Percentiles rank a stretch among this genome's conserved stretches.
Evolutionary conservation across 768 basidiomycete species (phyloP).

Genomic region (Clavaria fumosa): DNA sequence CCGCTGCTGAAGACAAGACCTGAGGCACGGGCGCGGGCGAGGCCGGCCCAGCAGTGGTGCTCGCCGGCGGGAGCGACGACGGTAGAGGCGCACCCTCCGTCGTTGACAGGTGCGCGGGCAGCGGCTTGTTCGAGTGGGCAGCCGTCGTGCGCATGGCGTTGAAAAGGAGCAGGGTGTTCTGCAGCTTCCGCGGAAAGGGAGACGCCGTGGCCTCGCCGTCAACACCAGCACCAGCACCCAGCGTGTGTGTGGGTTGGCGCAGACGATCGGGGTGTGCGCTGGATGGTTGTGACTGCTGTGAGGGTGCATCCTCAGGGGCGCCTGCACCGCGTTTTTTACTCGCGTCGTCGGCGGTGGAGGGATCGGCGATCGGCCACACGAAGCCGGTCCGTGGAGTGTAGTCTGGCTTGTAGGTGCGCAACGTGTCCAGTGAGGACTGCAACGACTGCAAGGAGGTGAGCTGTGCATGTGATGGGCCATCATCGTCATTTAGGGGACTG

Average conservation of each 20-base stretch:
- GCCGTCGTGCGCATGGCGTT: conserved; percentile 75
- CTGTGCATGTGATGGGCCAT: conserved; percentile 19
- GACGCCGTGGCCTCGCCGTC: conserved; percentile 8
- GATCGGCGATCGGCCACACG: conserved; percentile 67
- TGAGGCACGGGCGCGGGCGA: conserved; percentile 28
- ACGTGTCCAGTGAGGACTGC: conserved; percentile 59
- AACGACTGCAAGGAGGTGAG: conserved; percentile 56
- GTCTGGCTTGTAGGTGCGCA: conserved; percentile 62
- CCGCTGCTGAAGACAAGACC: conserved; percentile 15
- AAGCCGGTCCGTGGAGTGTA: conserved; percentile 77
- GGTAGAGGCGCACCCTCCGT: conserved; percentile 18
- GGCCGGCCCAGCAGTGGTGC: conserved; percentile 13
- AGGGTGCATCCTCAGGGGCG: conserved; percentile 14
- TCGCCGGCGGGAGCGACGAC: conserved; percentile 17
- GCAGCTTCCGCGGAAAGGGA: conserved; percentile 34
- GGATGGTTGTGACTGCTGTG: conserved; percentile 14
- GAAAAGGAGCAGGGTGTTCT: conserved; percentile 52
- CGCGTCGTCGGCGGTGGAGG: conserved; percentile 27
- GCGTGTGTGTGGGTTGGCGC: too few relatives aligned
- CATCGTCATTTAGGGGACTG: neutral
- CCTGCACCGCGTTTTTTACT: conserved; percentile 25
- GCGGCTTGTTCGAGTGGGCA: conserved; percentile 42
- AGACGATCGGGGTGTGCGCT: conserved; percentile 14
- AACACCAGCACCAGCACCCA: too few relatives aligned
- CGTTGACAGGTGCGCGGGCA: conserved; percentile 24